phyloP scores from a whole-genome alignment of 331 rosid genomes.

The Quercus phellos region DNA sequence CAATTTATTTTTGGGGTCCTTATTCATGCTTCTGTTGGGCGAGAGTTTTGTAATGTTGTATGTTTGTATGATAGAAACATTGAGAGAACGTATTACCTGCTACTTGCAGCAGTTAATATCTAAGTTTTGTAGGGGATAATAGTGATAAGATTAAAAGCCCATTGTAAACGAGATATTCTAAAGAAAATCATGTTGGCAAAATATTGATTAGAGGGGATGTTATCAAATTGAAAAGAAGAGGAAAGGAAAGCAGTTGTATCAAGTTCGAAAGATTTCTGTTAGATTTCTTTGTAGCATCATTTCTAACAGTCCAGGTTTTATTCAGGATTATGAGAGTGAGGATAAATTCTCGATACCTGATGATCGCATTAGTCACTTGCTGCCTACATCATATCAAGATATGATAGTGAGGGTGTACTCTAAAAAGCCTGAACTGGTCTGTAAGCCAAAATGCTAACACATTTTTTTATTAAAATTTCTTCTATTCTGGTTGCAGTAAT shows the following conservation, averaged over 20 bases:
- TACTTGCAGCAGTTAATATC: neutral
- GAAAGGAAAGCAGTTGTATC: neutral
- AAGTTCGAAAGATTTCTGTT: neutral
- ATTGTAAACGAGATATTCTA: neutral
- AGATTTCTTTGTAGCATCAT: constrained; percentile 8
- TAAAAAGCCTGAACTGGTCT: constrained; percentile 90
- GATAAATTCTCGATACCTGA: constrained; percentile 68
- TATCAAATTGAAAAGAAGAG: neutral
- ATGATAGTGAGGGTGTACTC: constrained; percentile 92
- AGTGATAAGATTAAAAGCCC: neutral
- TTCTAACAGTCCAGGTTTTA: constrained; percentile 4
- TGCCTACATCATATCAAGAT: constrained; percentile 80
- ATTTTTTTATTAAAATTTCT: constrained; percentile 12
- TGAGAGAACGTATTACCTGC: neutral
- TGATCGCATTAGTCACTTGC: constrained; percentile 79
- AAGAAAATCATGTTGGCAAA: neutral
- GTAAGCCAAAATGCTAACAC: constrained; percentile 20
- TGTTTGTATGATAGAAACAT: neutral
- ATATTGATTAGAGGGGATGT: neutral
- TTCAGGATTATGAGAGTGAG: constrained; percentile 80
- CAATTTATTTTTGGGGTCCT: no score
- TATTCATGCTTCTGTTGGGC: neutral
- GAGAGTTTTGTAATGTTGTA: neutral
- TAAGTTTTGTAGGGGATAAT: neutral
- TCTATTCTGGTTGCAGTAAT: neutral